Evolutionary conservation across 1,139 yeast genomes (phyloP), one percentile per base, ranked within the genome.

Genomic region (Pichia cactophila): DNA sequence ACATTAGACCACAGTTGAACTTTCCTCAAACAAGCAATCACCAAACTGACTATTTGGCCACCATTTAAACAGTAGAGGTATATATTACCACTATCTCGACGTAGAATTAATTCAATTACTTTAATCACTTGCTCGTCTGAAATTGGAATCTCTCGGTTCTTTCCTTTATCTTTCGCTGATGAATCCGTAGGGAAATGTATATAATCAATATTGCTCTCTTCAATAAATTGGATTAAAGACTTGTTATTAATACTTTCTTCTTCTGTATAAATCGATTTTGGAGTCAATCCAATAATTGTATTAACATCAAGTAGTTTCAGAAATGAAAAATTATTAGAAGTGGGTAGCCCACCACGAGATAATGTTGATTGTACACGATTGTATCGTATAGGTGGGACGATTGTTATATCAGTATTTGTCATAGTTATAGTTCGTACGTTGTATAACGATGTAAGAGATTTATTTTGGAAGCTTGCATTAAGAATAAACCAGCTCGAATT

Each of bases 21-120:
- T 60, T 86, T 86, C 33, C 98, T 70, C 42, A 89, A 70, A 63
- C 97, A 88, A 8, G 97, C 97, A 37, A 90, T 77, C 3, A 88
- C 79, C 46, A 92, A 71, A 35, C 94, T 80, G 0, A 95, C 86
- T 2, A 87, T 86, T 57, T 88, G 92, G 8, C 95, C 89, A 0
- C 97, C 97, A 62, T 87, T 90, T 29, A 83, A 69, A 65, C 97
- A 90, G 64, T 90, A 96, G 4, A 92, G 66, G 62, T 86, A 90
- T 10, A 86, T 71, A 0, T 97, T 96, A 12, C 82, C 77, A 57
- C 74, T 70, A 41, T 76, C 74, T 36, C 72, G 69, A 60, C 84
- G 81, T 17, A 84, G 72, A 57, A 88, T 72, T 44, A 79, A 68
- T 53, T 80, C 78, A 26, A 89, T 68, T 0, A 85, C 84, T 46